Evolutionary conservation across 805 yeast genomes (phyloP).

Genomic region (Hanseniaspora thailandica): DNA sequence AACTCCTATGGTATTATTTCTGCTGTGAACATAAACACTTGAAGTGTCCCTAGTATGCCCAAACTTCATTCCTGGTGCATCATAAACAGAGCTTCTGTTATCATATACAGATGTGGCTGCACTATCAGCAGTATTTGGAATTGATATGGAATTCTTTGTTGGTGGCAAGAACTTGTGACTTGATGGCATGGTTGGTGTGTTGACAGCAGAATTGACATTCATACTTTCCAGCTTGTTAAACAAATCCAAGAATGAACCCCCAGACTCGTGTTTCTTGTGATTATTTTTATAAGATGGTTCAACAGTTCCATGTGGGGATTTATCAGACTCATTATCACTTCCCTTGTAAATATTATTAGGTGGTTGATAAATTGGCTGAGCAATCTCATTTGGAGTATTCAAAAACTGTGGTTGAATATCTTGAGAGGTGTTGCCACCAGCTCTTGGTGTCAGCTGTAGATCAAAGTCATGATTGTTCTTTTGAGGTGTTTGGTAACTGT

Average conservation of each 20-base stretch:
- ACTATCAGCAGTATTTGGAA: conserved; percentile 9
- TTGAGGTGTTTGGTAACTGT: neutral
- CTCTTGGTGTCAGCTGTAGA: neutral
- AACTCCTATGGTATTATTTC: conserved; percentile 29
- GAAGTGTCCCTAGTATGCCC: conserved; percentile 35
- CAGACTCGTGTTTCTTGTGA: conserved; percentile 26
- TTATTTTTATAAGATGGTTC: neutral
- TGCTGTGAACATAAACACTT: conserved; percentile 36
- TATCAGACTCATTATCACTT: neutral
- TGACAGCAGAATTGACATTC: neutral
- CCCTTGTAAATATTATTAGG: neutral
- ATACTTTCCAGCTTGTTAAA: conserved; percentile 23
- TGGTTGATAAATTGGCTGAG: conserved; percentile 3
- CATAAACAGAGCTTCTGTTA: conserved; percentile 7
- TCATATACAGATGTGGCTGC: conserved; percentile 2
- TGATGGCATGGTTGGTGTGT: neutral
- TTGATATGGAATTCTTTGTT: neutral
- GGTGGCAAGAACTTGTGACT: neutral
- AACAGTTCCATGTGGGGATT: neutral
- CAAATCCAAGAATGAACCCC: conserved; percentile 29
- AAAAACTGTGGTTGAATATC: neutral
- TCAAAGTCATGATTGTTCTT: neutral
- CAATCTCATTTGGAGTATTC: neutral
- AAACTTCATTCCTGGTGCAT: neutral
- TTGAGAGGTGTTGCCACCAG: neutral